Conservation (phyloP, 371 early-diverging fungal species). For the Mortierella sp. region DNA sequence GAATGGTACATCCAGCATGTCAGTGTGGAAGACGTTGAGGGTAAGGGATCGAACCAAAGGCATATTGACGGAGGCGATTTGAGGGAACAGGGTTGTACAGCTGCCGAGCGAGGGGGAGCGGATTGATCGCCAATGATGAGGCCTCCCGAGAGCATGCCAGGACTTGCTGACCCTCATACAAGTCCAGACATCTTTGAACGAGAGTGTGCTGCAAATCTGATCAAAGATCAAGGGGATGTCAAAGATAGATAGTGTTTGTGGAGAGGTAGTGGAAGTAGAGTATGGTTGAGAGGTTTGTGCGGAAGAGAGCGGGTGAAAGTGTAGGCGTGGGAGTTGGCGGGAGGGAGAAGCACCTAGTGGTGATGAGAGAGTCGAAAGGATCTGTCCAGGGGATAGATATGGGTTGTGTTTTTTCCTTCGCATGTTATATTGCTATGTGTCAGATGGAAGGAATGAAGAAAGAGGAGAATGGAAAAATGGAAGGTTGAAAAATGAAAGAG, state of each 20-base stretch:
- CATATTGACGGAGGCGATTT: too few species aligned
- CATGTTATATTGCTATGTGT: background rate
- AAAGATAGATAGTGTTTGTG: background rate
- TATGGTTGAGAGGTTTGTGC: background rate
- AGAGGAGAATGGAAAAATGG: too few species aligned
- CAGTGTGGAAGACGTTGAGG: background rate
- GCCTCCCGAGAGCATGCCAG: background rate
- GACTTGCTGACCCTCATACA: background rate
- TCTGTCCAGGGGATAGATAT: background rate
- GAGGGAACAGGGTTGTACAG: too few species aligned
- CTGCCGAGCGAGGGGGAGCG: too few species aligned
- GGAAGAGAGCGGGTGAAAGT: background rate
- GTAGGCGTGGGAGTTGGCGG: background rate
- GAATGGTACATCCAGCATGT: background rate
- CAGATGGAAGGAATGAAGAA: background rate
- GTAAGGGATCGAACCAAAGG: background rate
- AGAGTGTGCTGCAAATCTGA: background rate
- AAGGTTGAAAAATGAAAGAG: background rate
- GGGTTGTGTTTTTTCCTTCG: background rate
- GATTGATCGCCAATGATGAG: background rate
- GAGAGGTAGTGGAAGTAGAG: background rate
- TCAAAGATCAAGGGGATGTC: slow-evolving; percentile 3
- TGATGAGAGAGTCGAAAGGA: background rate
- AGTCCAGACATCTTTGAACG: background rate
- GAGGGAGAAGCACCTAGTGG: background rate